A percentile compares a stretch with the other conserved stretches of the same genome.
These are phyloP conservation scores for Phytophthora boehmeriae DNA, from an alignment of 352 stramenopile species.

Conservation along the genomic window DNA sequence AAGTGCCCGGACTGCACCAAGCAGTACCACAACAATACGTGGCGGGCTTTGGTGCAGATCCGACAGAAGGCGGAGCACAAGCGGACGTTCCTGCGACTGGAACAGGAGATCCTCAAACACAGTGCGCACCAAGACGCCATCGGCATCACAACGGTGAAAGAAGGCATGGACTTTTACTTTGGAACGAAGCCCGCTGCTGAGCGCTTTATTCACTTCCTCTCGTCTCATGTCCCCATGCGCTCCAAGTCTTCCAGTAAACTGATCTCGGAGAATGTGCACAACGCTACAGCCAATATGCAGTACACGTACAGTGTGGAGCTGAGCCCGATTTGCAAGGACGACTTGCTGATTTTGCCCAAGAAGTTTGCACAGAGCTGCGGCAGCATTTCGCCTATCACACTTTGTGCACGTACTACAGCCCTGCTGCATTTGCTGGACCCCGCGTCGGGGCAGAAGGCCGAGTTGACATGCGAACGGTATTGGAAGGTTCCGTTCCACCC, in stretches of 20 bases:
- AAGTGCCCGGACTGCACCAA: constrained; percentile 81
- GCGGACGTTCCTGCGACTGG: constrained; percentile 70
- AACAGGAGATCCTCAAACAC: constrained; percentile 82
- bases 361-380: constrained; percentile 67
- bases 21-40: constrained; percentile 73
- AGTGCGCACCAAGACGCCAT: constrained; percentile 67
- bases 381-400: constrained; percentile 65
- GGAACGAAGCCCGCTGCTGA: constrained; percentile 55
- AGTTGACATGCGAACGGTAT: constrained; percentile 69
- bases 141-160: constrained; percentile 63
- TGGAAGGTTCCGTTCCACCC: constrained; percentile 74
- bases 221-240: constrained; percentile 66
- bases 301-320: constrained; percentile 75
- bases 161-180: constrained; percentile 88
- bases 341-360: constrained; percentile 64
- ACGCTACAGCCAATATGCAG: constrained; percentile 70
- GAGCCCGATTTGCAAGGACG: constrained; percentile 77
- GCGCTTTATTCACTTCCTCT: constrained; percentile 69
- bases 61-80: constrained; percentile 80
- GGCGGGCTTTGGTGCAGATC: constrained; percentile 75
- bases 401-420: constrained; percentile 67
- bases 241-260: constrained; percentile 76
- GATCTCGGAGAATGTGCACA: constrained; percentile 73
- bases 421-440: constrained; percentile 73
- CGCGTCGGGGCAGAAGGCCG: constrained; percentile 51